Base-by-base conservation (phyloP, 2,329 filamentous ascomycete species). In the Phoma sp. region DNA sequence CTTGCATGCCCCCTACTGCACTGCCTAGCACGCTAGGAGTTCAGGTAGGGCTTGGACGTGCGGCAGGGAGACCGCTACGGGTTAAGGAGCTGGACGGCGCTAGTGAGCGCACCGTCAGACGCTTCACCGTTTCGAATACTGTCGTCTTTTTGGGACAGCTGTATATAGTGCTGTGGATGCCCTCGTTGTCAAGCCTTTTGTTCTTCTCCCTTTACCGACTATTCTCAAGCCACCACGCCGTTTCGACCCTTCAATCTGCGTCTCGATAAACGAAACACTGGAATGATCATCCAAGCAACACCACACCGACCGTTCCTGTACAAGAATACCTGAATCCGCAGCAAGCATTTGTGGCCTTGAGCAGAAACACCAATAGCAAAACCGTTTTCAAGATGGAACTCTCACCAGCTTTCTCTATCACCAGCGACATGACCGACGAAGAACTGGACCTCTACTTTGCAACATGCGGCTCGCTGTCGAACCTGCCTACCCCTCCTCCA, bases 401-500 rank as follows among this genome's bases (percentile, higher is more conserved):
- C 37, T 70, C 68, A 2, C 68, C 68, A 15, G 66, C 68, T 12
- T 53, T 65, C 28, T 68, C 66, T 4, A 40, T 61, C 29, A 62
- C 57, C 56, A 60, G 65, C 64, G 66, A 74, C 60, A 65, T 74
- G 61, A 72, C 72, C 38, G 69, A 74, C 50, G 74, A 74, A 47
- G 72, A 75, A 53, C 50, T 76, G 59, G 75, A 76, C 39, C 59
- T 58, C 50, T 76, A 75, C 61, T 74, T 77, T 57, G 74, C 71
- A 33, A 71, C 58, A 47, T 77, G 72, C 38, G 69, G 73, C 21
- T 74, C 74, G 39, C 62, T 76, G 33, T 76, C 74, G 26, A 75
- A 71, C 59, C 62, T 76, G 18, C 75, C 75, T 6, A 77, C 75
- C 14, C 75, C 75, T 50, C 75, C 75, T n/a, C 72, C 71, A 17